Conservation (phyloP, 768 basidiomycete species). For the Xerocomus spinulosus region DNA sequence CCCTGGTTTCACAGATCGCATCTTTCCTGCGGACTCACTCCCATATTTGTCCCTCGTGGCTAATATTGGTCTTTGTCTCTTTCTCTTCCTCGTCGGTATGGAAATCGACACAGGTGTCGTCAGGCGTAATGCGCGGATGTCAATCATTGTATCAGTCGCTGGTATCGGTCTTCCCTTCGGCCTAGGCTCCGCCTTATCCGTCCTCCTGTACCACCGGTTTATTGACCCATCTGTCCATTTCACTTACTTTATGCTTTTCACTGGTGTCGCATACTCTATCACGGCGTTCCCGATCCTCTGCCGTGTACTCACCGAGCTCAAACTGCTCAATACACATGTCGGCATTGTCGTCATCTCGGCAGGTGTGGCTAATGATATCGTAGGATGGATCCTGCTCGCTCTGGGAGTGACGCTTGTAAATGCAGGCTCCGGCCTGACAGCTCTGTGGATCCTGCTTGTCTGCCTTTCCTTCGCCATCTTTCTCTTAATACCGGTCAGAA, state of each 20-base stretch:
- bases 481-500: conserved; percentile 63
- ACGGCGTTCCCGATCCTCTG: conserved; percentile 85
- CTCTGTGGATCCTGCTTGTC: conserved; percentile 76
- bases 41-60: conserved; percentile 83
- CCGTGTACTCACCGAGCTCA: conserved; percentile 85
- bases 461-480: conserved; percentile 73
- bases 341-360: conserved; percentile 91
- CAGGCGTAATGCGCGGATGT: conserved; percentile 66
- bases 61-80: conserved; percentile 82
- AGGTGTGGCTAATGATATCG: conserved; percentile 83
- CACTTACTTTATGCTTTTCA: conserved; percentile 90
- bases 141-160: conserved; percentile 63
- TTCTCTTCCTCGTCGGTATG: conserved; percentile 89
- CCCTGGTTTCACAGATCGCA: conserved; percentile 79
- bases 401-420: conserved; percentile 91
- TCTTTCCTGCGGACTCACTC: conserved; percentile 70
- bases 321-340: conserved; percentile 85
- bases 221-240: conserved; percentile 63
- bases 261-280: conserved; percentile 85
- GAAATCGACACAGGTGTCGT: conserved; percentile 81
- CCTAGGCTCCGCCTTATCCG: conserved; percentile 66
- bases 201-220: conserved; percentile 52
- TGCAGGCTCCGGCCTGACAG: conserved; percentile 74
- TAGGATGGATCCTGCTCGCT: conserved; percentile 86
- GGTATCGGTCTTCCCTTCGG: conserved; percentile 88